Conservation (phyloP, 2,329 filamentous ascomycete species). For the Diaporthe vexans region DNA sequence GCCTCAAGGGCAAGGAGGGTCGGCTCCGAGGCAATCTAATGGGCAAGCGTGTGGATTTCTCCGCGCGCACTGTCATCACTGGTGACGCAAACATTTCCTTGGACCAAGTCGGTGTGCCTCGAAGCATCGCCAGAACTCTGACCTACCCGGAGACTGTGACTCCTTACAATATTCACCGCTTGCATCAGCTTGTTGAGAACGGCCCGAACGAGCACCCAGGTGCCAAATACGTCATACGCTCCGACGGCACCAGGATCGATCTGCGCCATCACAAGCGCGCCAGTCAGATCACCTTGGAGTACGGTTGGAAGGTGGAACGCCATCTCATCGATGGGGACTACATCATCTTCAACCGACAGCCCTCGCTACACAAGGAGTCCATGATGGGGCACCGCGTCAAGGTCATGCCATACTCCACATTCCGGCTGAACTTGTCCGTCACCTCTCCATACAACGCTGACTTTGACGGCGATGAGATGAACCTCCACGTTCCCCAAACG, state of each 20-base stretch:
- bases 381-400: constrained; percentile 99
- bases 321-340: constrained; percentile 97
- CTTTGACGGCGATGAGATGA: constrained; percentile 99
- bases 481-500: constrained; percentile 97
- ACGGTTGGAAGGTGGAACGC: constrained; percentile 98
- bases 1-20: constrained; percentile 98
- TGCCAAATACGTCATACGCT: constrained; percentile 95
- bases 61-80: constrained; percentile 98
- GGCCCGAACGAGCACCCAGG: constrained; percentile 96
- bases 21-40: constrained; percentile 98
- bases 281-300: constrained; percentile 87
- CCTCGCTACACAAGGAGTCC: constrained; percentile 98
- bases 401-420: constrained; percentile 99
- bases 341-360: constrained; percentile 99
- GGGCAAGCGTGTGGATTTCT: constrained; percentile 99
- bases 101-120: constrained; percentile 96
- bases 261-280: constrained; percentile 92
- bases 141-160: constrained; percentile 99
- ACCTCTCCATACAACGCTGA: constrained; percentile 99
- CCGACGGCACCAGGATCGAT: constrained; percentile 94
- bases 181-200: constrained; percentile 91
- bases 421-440: constrained; percentile 96
- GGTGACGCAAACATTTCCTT: constrained; percentile 97
- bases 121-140: constrained; percentile 90
- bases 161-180: constrained; percentile 95